These are phyloP conservation scores for Rubia peregrina DNA, from an alignment of 305 asterid species.

Conservation along the genomic window DNA sequence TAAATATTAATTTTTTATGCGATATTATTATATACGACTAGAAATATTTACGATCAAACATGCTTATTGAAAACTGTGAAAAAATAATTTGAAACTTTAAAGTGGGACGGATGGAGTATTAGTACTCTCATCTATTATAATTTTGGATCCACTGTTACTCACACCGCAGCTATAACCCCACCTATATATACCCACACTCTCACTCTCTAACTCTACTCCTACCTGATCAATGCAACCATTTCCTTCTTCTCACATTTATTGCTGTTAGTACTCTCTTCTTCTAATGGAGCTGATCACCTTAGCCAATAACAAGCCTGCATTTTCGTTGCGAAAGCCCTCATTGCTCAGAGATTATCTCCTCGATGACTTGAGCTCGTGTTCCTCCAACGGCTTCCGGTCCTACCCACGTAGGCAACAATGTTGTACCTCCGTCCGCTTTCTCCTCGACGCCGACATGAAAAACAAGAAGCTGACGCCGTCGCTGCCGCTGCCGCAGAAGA, in stretches of 20 bases:
- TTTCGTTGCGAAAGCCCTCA: slow-evolving; percentile 30
- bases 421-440: slow-evolving; percentile 59
- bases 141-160: too few species aligned
- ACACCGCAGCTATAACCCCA: neutral
- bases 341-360: slow-evolving; percentile 64
- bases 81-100: too few species aligned
- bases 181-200: neutral
- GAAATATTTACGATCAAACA: too few species aligned
- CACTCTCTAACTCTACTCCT: neutral
- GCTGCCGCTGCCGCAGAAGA: slow-evolving; percentile 28
- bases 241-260: slow-evolving; percentile 12
- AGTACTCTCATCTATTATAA: too few species aligned
- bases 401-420: slow-evolving; percentile 71
- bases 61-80: too few species aligned
- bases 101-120: too few species aligned
- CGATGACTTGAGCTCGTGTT: slow-evolving; percentile 85
- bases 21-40: too few species aligned
- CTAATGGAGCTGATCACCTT: slow-evolving; percentile 40
- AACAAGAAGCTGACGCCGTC: slow-evolving; percentile 21
- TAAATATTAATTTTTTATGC: too few species aligned
- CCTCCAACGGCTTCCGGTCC: slow-evolving; percentile 82
- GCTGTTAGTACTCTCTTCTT: slow-evolving; percentile 13
- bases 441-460: slow-evolving; percentile 46
- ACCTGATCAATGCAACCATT: slow-evolving; percentile 10
- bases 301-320: slow-evolving; percentile 16